These are phyloP conservation scores for Kodamaea ohmeri DNA, from an alignment of 1,139 yeast species.

Conservation along the genomic window DNA sequence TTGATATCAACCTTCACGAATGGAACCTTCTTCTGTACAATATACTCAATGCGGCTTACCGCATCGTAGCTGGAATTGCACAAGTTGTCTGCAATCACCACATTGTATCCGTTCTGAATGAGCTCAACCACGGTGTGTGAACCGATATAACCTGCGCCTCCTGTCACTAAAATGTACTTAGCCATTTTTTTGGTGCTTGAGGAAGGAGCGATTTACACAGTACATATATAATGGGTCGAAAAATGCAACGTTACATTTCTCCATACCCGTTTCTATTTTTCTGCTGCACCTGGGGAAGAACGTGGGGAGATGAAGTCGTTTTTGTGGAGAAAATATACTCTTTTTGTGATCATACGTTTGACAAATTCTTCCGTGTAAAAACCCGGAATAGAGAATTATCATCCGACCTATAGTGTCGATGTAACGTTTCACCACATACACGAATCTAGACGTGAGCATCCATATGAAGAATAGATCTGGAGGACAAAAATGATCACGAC, in stretches of 20 bases:
- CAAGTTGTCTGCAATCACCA: conserved; percentile 70
- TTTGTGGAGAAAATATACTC: not conserved
- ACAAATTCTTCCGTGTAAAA: too few relatives aligned
- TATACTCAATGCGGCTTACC: conserved; percentile 59
- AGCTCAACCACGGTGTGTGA: conserved; percentile 75
- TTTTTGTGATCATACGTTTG: too few relatives aligned
- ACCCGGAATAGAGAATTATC: too few relatives aligned
- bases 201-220: not conserved
- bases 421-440: not conserved
- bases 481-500: too few relatives aligned
- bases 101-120: conserved; percentile 61
- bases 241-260: conserved; percentile 5
- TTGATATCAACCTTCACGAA: conserved; percentile 61
- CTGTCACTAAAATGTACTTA: conserved; percentile 64
- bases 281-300: not conserved
- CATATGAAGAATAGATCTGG: too few relatives aligned
- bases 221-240: not conserved
- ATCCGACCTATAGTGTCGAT: not conserved
- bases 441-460: too few relatives aligned
- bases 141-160: conserved; percentile 88
- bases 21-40: conserved; percentile 49
- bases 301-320: not conserved
- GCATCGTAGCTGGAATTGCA: conserved; percentile 69
- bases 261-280: not conserved
- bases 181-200: conserved; percentile 8